Percentiles rank a stretch among this genome's conserved stretches.
These are phyloP conservation scores for Calonectria pseudoturangicola DNA, from an alignment of 2,329 filamentous ascomycete species.

Conservation along the genomic window DNA sequence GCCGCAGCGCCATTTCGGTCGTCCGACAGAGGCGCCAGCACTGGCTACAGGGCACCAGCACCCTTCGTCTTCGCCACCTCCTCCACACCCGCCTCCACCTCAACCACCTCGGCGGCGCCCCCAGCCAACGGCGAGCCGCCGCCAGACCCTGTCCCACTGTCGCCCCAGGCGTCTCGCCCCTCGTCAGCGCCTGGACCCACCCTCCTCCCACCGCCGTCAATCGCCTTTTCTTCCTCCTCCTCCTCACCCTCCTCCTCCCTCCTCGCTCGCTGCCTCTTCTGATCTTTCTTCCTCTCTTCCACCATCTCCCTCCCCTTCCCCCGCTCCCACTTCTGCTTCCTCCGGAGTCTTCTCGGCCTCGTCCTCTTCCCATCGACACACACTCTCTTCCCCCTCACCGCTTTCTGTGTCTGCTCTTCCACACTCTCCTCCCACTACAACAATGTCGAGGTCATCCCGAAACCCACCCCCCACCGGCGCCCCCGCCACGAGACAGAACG, in stretches of 20 bases:
- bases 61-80: constrained; percentile 45
- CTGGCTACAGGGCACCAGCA: constrained; percentile 35
- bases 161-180: constrained; percentile 50
- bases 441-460: constrained; percentile 64
- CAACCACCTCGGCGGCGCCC: constrained; percentile 48
- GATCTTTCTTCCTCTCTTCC: constrained; percentile 45
- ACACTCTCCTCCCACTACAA: constrained; percentile 48
- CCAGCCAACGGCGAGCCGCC: constrained; percentile 54
- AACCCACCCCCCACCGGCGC: constrained; percentile 60
- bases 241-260: constrained; percentile 52
- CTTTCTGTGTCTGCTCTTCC: constrained; percentile 45
- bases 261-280: constrained; percentile 51
- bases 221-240: constrained; percentile 58
- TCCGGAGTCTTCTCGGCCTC: constrained; percentile 40
- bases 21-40: constrained; percentile 34
- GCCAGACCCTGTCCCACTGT: constrained; percentile 53
- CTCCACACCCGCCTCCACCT: constrained; percentile 46
- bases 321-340: constrained; percentile 45
- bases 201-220: constrained; percentile 52
- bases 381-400: constrained; percentile 46
- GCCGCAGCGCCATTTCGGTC: constrained; percentile 30
- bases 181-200: constrained; percentile 55
- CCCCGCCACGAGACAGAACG: constrained; percentile 76
- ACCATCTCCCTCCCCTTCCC: constrained; percentile 45
- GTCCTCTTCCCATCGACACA: constrained; percentile 44